A percentile compares a stretch with the other conserved stretches of the same genome.
These are phyloP conservation scores for Stylosanthes scabra DNA, from an alignment of 331 rosid species.

Conservation along the genomic window DNA sequence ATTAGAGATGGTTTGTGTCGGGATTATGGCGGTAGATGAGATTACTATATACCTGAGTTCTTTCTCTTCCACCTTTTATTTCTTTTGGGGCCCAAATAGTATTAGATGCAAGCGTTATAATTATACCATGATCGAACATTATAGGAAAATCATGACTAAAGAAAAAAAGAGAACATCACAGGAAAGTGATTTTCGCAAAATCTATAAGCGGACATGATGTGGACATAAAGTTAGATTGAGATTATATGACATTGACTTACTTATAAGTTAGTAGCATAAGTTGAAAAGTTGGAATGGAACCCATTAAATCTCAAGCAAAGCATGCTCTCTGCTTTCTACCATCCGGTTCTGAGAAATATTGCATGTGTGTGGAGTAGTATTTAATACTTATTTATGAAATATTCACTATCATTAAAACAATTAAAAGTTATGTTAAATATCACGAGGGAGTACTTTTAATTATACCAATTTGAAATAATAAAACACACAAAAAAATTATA, in stretches of 20 bases:
- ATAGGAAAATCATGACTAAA: constrained; percentile 18
- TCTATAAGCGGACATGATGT: constrained; percentile 50
- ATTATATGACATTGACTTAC: constrained; percentile 50
- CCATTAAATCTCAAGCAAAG: constrained; percentile 30
- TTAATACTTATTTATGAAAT: background rate
- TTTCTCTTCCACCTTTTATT: background rate
- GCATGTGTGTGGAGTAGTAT: background rate
- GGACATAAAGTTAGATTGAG: constrained; percentile 56
- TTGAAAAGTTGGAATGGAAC: constrained; percentile 29
- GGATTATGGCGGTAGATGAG: constrained; percentile 30
- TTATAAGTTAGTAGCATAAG: constrained; percentile 18
- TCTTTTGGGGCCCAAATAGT: constrained; percentile 40
- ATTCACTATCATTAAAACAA: too few species aligned
- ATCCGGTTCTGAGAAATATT: background rate
- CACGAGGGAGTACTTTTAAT: too few species aligned
- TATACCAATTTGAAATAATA: too few species aligned
- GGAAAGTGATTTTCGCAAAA: constrained; percentile 46
- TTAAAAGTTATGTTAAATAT: too few species aligned
- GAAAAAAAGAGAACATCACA: constrained; percentile 11
- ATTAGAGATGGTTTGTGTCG: constrained; percentile 10
- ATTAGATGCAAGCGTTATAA: constrained; percentile 21
- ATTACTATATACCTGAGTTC: background rate
- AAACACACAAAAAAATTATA: too few species aligned
- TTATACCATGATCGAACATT: constrained; percentile 39
- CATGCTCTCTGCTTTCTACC: constrained; percentile 20